phyloP scores from a whole-genome alignment of 129 eudicot species.

The Centrapalus pauciflorus region DNA sequence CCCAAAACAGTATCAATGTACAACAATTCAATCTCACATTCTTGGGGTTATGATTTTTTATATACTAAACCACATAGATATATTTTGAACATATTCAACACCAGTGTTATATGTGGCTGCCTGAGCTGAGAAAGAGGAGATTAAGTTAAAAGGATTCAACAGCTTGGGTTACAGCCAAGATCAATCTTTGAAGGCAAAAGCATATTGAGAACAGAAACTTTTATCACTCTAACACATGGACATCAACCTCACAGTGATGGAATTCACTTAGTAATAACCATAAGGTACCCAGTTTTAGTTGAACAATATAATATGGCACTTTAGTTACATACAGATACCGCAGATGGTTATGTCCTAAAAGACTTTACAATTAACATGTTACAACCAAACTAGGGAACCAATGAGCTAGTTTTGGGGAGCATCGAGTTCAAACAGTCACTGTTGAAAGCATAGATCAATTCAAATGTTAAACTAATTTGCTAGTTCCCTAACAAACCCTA shows the following conservation, averaged over 20 bases:
- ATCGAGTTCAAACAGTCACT: background rate
- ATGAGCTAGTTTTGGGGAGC: background rate
- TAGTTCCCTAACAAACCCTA: background rate
- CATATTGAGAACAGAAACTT: background rate
- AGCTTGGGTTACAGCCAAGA: background rate
- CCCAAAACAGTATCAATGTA: conserved; percentile 2
- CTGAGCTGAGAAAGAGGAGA: background rate
- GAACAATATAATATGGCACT: background rate
- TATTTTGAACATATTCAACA: background rate
- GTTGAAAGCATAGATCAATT: background rate
- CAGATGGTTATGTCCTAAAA: background rate
- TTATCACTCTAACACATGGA: background rate
- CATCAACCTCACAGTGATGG: background rate
- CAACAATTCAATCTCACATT: conserved; percentile 6
- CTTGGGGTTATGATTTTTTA: background rate
- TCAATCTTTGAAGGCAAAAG: background rate
- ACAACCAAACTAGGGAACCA: background rate
- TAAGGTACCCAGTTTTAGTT: background rate
- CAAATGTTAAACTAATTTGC: background rate
- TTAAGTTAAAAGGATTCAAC: background rate
- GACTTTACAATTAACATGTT: background rate
- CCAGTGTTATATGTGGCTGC: background rate
- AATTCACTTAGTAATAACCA: background rate
- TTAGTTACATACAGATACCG: background rate
- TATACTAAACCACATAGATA: background rate